These are phyloP conservation scores for Colletotrichum sp. DNA, from an alignment of 2,329 filamentous ascomycete genomes.

Conservation along the genomic window DNA sequence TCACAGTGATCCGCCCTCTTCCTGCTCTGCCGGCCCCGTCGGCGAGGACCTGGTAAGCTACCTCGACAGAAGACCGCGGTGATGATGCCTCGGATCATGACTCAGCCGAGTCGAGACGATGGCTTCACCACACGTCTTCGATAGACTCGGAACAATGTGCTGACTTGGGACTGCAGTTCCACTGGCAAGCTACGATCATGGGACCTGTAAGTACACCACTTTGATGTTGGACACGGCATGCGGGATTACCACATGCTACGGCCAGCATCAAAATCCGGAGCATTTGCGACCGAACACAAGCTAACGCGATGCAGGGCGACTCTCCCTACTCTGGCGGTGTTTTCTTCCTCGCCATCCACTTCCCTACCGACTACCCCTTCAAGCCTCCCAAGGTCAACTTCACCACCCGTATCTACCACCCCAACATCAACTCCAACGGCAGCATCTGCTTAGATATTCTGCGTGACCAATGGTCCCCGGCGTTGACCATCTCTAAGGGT, in stretches of 20 bases:
- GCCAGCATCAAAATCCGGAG: not conserved
- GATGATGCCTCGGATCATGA: constrained; percentile 16
- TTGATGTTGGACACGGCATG: not conserved
- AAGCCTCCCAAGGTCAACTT: constrained; percentile 99
- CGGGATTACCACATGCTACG: not conserved
- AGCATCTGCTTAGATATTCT: constrained; percentile 99
- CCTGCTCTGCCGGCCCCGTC: constrained; percentile 95
- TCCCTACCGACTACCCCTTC: constrained; percentile 99
- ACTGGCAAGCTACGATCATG: constrained; percentile 99
- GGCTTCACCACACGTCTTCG: not conserved
- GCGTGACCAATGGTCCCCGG: constrained; percentile 98
- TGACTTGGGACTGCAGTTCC: constrained; percentile 69
- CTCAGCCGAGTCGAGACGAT: constrained; percentile 26
- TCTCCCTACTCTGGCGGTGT: constrained; percentile 98
- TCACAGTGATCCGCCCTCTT: constrained; percentile 92
- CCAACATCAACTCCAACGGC: constrained; percentile 99
- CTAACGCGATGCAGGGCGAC: constrained; percentile 67
- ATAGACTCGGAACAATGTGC: not conserved
- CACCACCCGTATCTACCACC: constrained; percentile 99
- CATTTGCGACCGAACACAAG: not conserved
- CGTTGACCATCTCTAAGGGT: constrained; percentile 99
- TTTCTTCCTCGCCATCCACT: constrained; percentile 98
- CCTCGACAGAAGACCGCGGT: constrained; percentile 22
- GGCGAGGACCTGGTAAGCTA: constrained; percentile 93
- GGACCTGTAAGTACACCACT: constrained; percentile 78